These are phyloP conservation scores for Wickerhamomyces bovis DNA, from an alignment of 805 yeast genomes.

Conservation along the genomic window DNA sequence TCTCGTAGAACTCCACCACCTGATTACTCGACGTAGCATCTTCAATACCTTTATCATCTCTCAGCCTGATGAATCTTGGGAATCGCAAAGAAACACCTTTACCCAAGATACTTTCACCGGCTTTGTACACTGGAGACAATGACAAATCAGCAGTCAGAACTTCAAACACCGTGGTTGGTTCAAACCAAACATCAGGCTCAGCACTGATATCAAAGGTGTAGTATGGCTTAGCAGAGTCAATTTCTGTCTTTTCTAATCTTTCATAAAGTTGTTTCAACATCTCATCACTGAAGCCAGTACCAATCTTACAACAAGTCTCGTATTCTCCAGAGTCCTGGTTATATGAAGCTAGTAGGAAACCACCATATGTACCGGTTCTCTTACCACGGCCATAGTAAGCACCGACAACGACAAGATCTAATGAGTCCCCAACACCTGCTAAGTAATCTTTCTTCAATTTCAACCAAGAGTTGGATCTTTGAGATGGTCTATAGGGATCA, in stretches of 20 bases:
- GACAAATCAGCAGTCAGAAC: slow-evolving; percentile 89
- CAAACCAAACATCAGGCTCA: slow-evolving; percentile 91
- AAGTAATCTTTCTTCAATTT: slow-evolving; percentile 92
- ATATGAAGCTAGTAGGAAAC: slow-evolving; percentile 84
- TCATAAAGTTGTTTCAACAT: slow-evolving; percentile 55
- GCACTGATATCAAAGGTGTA: slow-evolving; percentile 67
- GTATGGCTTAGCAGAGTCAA: slow-evolving; percentile 57
- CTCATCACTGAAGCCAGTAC: slow-evolving; percentile 94
- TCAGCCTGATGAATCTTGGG: slow-evolving; percentile 75
- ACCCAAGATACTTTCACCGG: slow-evolving; percentile 66
- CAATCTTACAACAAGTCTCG: slow-evolving; percentile 94
- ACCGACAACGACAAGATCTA: slow-evolving; percentile 89
- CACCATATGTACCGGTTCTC: slow-evolving; percentile 93
- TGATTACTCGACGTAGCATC: slow-evolving; percentile 86
- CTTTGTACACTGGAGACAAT: slow-evolving; percentile 82
- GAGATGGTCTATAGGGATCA: slow-evolving; percentile 87
- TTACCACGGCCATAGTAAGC: slow-evolving; percentile 93
- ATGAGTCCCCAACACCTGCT: slow-evolving; percentile 92
- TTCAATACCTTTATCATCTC: slow-evolving; percentile 82
- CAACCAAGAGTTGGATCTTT: slow-evolving; percentile 92
- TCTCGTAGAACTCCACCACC: slow-evolving; percentile 74
- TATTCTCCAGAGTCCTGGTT: slow-evolving; percentile 88
- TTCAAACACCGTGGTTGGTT: slow-evolving; percentile 79
- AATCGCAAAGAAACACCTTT: slow-evolving; percentile 84
- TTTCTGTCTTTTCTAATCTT: slow-evolving; percentile 61